These are phyloP conservation scores for Lycium barbarum DNA, from an alignment of 257 asterid genomes.

Conservation along the genomic window DNA sequence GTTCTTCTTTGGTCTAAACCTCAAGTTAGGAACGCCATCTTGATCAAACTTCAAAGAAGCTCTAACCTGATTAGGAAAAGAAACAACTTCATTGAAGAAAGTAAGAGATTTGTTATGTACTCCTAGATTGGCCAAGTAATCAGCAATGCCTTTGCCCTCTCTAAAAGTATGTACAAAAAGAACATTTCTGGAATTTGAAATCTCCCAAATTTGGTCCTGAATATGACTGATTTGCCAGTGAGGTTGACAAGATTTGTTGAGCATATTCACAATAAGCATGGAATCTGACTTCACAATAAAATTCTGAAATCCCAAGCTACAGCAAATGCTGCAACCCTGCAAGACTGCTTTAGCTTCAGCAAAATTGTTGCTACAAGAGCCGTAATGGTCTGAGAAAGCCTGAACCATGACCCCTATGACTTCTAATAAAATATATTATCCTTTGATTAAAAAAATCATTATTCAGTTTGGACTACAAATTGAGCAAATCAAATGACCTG, in stretches of 20 bases:
- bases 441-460: no score
- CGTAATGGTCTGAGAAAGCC: not conserved
- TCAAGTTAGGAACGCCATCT: no score
- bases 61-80: no score
- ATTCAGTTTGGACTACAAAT: no score
- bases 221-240: not conserved
- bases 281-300: not conserved
- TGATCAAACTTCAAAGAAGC: no score
- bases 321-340: not conserved
- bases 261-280: not conserved
- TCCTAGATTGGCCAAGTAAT: not conserved
- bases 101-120: no score
- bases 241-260: not conserved
- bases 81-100: no score
- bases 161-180: not conserved
- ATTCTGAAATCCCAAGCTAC: no score
- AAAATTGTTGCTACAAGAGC: not conserved
- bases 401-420: not conserved
- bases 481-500: no score
- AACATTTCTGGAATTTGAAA: no score
- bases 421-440: not conserved
- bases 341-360: not conserved
- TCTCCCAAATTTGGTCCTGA: not conserved
- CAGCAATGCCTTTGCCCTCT: not conserved
- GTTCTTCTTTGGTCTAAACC: no score